A percentile compares a stretch with the other conserved stretches of the same genome.
These are phyloP conservation scores for Leccinum ambiguum DNA, from an alignment of 1,284 basidiomycete genomes.

Conservation along the genomic window DNA sequence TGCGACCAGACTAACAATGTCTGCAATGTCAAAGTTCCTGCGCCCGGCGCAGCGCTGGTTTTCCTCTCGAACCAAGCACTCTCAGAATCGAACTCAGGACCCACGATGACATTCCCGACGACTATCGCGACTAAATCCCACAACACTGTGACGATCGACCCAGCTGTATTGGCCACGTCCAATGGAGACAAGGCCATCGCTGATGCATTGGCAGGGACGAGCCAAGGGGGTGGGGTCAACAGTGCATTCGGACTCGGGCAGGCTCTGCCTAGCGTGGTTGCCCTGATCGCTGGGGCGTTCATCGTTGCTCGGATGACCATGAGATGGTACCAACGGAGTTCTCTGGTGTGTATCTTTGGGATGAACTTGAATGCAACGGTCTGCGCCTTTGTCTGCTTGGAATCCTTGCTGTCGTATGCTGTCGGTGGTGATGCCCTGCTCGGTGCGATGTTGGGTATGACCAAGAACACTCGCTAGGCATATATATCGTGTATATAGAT, in stretches of 20 bases:
- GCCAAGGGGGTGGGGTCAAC: conserved; percentile 5
- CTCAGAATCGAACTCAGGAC: conserved; percentile 33
- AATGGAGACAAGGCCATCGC: conserved; percentile 32
- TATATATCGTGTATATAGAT: not conserved
- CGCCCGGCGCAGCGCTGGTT: conserved; percentile 56
- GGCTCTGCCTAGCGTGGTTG: conserved; percentile 14
- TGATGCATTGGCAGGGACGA: conserved; percentile 12
- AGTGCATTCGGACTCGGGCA: conserved; percentile 11
- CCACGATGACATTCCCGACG: conserved; percentile 43
- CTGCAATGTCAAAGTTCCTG: conserved; percentile 50
- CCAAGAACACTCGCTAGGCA: conserved; percentile 7
- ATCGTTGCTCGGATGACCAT: conserved; percentile 9
- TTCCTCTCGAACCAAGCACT: conserved; percentile 47
- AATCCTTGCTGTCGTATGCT: conserved; percentile 11
- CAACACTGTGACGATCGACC: conserved; percentile 34
- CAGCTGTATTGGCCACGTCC: conserved; percentile 31
- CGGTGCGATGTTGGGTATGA: not conserved
- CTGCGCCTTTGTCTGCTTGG: conserved; percentile 16
- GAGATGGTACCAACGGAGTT: conserved; percentile 4
- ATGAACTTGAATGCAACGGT: conserved; percentile 8
- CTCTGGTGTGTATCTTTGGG: not conserved
- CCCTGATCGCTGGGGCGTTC: conserved; percentile 21
- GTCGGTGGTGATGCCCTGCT: conserved; percentile 10
- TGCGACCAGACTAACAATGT: conserved; percentile 43
- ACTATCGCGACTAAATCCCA: conserved; percentile 32